Evolutionary conservation across 2,329 filamentous ascomycete species (phyloP).

Genomic region (Trichocomaceae sp.): DNA sequence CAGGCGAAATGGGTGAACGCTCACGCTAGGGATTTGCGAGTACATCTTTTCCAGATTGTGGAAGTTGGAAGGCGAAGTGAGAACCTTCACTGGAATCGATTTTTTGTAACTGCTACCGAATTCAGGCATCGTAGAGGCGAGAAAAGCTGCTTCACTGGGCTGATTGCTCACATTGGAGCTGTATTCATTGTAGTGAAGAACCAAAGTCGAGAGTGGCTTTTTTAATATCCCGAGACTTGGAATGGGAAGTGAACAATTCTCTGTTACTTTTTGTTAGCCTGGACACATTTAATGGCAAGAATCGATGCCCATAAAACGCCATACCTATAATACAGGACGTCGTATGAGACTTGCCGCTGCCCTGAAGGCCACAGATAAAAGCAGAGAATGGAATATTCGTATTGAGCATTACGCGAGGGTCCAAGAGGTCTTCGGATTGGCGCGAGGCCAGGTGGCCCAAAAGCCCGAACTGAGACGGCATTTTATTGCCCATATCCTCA

Average conservation of each 20-base stretch:
- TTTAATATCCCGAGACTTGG: conserved; percentile 38
- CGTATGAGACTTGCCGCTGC: conserved; percentile 57
- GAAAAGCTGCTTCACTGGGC: conserved; percentile 47
- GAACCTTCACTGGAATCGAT: conserved; percentile 18
- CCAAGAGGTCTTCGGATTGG: conserved; percentile 10
- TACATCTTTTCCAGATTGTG: conserved; percentile 18
- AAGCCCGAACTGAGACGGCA: conserved; percentile 13
- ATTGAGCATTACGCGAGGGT: conserved; percentile 14
- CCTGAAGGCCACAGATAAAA: conserved; percentile 60
- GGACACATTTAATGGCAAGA: background rate
- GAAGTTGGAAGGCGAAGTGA: conserved; percentile 22
- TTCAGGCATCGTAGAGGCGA: conserved; percentile 13
- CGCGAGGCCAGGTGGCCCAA: conserved; percentile 10
- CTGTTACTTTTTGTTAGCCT: background rate
- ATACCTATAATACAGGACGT: conserved; percentile 51
- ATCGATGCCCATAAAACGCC: conserved; percentile 25
- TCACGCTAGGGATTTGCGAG: conserved; percentile 20
- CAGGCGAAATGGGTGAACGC: conserved; percentile 17
- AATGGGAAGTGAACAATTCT: conserved; percentile 13
- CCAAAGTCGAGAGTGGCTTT: conserved; percentile 46
- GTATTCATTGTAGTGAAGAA: conserved; percentile 52
- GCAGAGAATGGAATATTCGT: conserved; percentile 13
- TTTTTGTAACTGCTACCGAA: conserved; percentile 8
- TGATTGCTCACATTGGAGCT: conserved; percentile 30
- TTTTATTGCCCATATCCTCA: conserved; percentile 10